Percentiles rank a stretch among this genome's conserved stretches.
These are phyloP conservation scores for Fusarium anguioides DNA, from an alignment of 2,329 filamentous ascomycete species.

Conservation along the genomic window DNA sequence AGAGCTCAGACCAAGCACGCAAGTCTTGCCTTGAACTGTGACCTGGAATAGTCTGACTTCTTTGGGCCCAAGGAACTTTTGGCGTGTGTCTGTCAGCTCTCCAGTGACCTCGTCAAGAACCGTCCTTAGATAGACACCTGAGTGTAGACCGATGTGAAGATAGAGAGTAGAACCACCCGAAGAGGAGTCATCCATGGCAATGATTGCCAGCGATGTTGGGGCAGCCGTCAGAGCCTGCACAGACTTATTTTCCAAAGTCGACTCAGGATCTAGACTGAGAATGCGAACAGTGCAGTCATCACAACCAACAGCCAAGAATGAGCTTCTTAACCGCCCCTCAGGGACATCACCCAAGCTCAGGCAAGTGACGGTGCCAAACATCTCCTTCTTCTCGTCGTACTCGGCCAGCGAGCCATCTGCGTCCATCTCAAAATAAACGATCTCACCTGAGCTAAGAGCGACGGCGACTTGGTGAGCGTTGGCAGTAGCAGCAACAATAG, in stretches of 20 bases:
- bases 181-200: conserved; percentile 94
- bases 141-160: conserved; percentile 94
- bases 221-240: conserved; percentile 93
- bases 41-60: conserved; percentile 91
- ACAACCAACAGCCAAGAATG: conserved; percentile 94
- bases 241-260: conserved; percentile 91
- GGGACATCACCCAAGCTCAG: conserved; percentile 94
- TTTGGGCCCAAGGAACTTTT: conserved; percentile 92
- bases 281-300: conserved; percentile 97
- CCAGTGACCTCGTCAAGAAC: conserved; percentile 96
- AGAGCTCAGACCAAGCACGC: conserved; percentile 89
- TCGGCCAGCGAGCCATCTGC: conserved; percentile 89
- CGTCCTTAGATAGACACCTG: conserved; percentile 94
- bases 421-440: conserved; percentile 98
- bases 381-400: conserved; percentile 93
- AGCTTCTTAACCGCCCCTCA: conserved; percentile 87
- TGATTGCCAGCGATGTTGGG: conserved; percentile 88
- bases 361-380: conserved; percentile 95
- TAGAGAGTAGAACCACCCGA: conserved; percentile 90
- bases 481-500: conserved; percentile 92
- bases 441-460: conserved; percentile 93
- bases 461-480: conserved; percentile 95
- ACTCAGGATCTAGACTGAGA: conserved; percentile 87
- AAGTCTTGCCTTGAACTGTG: conserved; percentile 84
- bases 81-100: conserved; percentile 92